A percentile compares a stretch with the other conserved stretches of the same genome.
Conservation (phyloP, 2,329 filamentous ascomycete genomes). For the Aureobasidium sp. region DNA sequence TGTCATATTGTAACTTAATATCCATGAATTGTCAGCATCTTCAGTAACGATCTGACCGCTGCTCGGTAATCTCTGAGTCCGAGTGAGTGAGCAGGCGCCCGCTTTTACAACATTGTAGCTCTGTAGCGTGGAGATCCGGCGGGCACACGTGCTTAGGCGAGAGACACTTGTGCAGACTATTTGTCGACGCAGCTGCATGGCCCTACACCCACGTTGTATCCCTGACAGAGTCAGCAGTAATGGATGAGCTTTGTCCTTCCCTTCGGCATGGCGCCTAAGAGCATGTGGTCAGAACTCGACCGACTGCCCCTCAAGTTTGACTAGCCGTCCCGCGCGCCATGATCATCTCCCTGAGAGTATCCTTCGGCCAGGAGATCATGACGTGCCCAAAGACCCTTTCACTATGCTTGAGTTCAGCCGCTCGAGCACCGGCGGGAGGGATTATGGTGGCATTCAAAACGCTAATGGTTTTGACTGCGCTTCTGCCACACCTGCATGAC, state of each 20-base stretch:
- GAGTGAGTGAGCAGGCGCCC: not conserved
- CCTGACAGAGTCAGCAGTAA: not conserved
- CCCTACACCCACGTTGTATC: slow-evolving; percentile 5
- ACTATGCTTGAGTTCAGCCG: slow-evolving; percentile 6
- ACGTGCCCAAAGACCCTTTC: not conserved
- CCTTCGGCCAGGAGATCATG: not conserved
- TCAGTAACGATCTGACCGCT: not conserved
- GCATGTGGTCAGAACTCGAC: slow-evolving; percentile 5
- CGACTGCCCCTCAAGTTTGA: not conserved
- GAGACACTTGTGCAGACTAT: slow-evolving; percentile 6
- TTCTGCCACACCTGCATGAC: slow-evolving; percentile 11
- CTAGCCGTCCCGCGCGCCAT: not conserved
- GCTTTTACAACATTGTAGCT: not conserved
- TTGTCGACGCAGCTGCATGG: slow-evolving; percentile 1
- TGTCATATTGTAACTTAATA: not conserved
- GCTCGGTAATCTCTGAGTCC: not conserved
- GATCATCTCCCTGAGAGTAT: not conserved
- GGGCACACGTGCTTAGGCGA: not conserved
- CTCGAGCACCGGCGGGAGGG: not conserved
- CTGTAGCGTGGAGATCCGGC: slow-evolving; percentile 1
- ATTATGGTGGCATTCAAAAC: not conserved
- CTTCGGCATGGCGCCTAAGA: not conserved
- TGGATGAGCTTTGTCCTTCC: not conserved
- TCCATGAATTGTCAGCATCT: slow-evolving; percentile 3
- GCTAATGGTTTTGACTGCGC: slow-evolving; percentile 3